phyloP scores from a whole-genome alignment of 2,329 filamentous ascomycete species.

The Colletotrichum spinosum region DNA sequence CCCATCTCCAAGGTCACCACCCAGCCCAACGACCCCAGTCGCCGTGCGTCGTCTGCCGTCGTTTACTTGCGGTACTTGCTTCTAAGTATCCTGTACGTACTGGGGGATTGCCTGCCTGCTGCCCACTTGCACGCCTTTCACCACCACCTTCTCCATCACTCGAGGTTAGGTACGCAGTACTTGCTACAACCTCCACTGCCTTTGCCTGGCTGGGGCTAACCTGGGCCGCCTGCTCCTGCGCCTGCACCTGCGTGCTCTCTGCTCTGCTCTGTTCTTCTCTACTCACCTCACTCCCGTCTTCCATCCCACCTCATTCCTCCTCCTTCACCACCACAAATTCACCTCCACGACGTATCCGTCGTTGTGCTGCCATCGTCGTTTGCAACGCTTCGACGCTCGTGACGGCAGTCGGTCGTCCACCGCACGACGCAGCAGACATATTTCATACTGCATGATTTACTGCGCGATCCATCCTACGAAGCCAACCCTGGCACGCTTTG shows the following conservation, averaged over 20 bases:
- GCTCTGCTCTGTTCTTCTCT: constrained; percentile 21
- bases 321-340: constrained; percentile 31
- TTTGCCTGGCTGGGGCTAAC: too few species aligned
- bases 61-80: not conserved
- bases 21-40: constrained; percentile 33
- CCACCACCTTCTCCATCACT: too few species aligned
- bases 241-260: not conserved
- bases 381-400: not conserved
- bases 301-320: constrained; percentile 29
- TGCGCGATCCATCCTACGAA: constrained; percentile 26
- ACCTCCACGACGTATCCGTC: constrained; percentile 9
- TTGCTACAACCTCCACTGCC: too few species aligned
- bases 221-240: not conserved
- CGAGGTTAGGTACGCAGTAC: too few species aligned
- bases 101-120: constrained; percentile 8
- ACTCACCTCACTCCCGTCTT: constrained; percentile 24
- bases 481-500: constrained; percentile 28
- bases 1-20: constrained; percentile 37
- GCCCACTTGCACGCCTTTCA: constrained; percentile 3
- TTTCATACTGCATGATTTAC: constrained; percentile 4
- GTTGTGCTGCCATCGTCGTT: constrained; percentile 2
- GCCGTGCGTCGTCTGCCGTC: constrained; percentile 23
- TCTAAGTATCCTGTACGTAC: not conserved
- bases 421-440: not conserved
- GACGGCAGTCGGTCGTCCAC: not conserved